These are phyloP conservation scores for Chlorella vulgaris DNA, from an alignment of 139 green algal genomes.

Conservation along the genomic window DNA sequence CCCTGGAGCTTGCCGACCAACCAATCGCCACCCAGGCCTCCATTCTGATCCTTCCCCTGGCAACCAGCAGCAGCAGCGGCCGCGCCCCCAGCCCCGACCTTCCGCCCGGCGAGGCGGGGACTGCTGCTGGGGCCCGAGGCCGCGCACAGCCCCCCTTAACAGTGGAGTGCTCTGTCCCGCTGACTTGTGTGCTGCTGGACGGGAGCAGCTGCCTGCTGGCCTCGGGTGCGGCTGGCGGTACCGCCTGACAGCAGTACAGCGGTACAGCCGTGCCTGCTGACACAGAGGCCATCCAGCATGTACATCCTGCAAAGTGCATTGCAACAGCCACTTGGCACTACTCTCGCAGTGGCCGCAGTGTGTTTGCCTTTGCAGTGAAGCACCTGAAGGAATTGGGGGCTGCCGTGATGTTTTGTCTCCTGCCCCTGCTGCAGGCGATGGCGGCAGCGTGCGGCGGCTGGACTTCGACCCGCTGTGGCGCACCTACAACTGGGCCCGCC, in stretches of 20 bases:
- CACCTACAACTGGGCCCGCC: conserved; percentile 16
- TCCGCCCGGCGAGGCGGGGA: neutral
- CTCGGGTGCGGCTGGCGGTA: neutral
- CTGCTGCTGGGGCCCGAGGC: neutral
- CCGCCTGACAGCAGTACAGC: neutral
- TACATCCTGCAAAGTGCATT: no score
- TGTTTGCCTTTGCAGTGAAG: no score
- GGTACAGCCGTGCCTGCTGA: neutral
- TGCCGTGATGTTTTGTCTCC: neutral
- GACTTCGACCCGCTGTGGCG: conserved; percentile 18
- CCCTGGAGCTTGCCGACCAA: conserved; percentile 5
- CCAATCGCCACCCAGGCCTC: neutral
- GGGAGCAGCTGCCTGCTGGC: neutral
- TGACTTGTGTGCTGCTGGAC: conserved; percentile 11
- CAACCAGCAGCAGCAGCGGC: neutral
- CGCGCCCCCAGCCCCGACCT: no score
- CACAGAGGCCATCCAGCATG: no score
- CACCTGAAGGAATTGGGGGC: no score
- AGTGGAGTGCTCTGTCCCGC: neutral
- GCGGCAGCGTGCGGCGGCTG: neutral
- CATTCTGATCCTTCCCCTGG: conserved; percentile 6
- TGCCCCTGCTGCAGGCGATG: neutral
- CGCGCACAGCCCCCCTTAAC: neutral
- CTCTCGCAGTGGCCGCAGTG: no score
- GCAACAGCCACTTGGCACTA: no score